Base-by-base conservation (phyloP, 441 rosid genomes). In the Flueggea neowawraea region DNA sequence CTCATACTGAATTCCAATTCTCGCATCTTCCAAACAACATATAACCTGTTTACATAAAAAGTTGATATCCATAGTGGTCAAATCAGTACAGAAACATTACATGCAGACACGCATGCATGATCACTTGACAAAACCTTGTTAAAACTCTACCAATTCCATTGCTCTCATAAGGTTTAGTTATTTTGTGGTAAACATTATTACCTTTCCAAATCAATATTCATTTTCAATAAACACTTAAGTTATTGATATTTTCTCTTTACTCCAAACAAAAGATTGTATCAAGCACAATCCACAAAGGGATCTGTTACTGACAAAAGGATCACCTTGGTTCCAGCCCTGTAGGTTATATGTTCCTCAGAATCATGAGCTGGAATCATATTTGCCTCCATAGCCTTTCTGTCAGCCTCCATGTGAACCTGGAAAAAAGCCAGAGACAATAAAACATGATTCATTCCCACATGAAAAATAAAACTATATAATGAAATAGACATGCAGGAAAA, bases 371-470 rank as follows among this genome's bases (percentile, higher is more conserved):
- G 75, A 60, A 71, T 39, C 70, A 62, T 33, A 70, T 73, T 70
- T 39, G 82, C 54, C 31, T 82, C 95, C 77, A 81, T 75, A 67
- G 89, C 73, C 84, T 84, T 89, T 78, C 86, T 83, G 69, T 94
- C 94, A 67, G 86, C 88, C 75, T 89, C 96, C 91, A 91, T 91
- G 73, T 94, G 99, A 76, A 94, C 99, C 99, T 94, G 68, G 68
- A 50, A 54, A 63, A 69, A 70, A 33, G 43, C 16, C 33, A 22
- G 56, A 58, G 28, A 32, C 50, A 45, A 54, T 61, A 68, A 56
- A 55, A 52, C 6, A 58, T 14, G 17, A 70, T 53, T 16, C 57
- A 10, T 12, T 16, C 44, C 52, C 22, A 52, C 52, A 48, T 3
- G 52, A 55, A 45, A 53, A 10, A 16, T 33, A 31, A 14, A 28